These are phyloP conservation scores for Microbotryomycetes sp. DNA, from an alignment of 1,284 basidiomycete genomes.

Conservation along the genomic window DNA sequence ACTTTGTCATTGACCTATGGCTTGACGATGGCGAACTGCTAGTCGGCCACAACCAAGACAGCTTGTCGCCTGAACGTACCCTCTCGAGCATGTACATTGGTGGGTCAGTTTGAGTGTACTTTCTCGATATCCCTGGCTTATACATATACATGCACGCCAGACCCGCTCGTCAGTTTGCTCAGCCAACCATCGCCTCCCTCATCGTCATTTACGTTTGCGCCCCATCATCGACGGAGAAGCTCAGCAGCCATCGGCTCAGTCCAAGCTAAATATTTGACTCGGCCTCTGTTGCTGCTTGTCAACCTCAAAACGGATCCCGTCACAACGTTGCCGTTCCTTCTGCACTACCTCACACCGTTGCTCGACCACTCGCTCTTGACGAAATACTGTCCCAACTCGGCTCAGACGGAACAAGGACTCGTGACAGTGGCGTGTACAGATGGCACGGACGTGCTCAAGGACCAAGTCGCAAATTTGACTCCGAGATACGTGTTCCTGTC, in stretches of 20 bases:
- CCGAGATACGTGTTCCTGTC: neutral
- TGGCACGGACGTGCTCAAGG: neutral
- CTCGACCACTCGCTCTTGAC: slow-evolving; percentile 17
- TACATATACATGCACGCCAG: slow-evolving; percentile 1
- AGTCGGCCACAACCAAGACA: neutral
- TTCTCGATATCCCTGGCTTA: neutral
- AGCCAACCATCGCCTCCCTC: neutral
- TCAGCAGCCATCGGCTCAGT: neutral
- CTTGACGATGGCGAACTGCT: slow-evolving; percentile 17
- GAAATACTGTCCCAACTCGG: slow-evolving; percentile 15
- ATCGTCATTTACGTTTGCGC: neutral
- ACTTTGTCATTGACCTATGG: slow-evolving; percentile 11
- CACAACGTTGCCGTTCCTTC: slow-evolving; percentile 15
- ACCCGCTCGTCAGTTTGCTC: slow-evolving; percentile 18
- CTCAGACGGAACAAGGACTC: neutral
- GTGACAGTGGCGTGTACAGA: slow-evolving; percentile 14
- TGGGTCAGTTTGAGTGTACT: neutral
- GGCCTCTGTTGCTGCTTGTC: slow-evolving; percentile 18
- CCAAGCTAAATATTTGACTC: neutral
- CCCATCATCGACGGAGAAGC: slow-evolving; percentile 12
- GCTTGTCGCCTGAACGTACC: slow-evolving; percentile 1
- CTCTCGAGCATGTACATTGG: slow-evolving; percentile 15
- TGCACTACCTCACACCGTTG: slow-evolving; percentile 12
- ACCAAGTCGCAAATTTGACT: neutral
- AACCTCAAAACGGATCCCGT: slow-evolving; percentile 10